Evolutionary conservation across 331 rosid species (phyloP), one percentile per base, ranked within the genome.

Genomic region (Malus hybrid): DNA sequence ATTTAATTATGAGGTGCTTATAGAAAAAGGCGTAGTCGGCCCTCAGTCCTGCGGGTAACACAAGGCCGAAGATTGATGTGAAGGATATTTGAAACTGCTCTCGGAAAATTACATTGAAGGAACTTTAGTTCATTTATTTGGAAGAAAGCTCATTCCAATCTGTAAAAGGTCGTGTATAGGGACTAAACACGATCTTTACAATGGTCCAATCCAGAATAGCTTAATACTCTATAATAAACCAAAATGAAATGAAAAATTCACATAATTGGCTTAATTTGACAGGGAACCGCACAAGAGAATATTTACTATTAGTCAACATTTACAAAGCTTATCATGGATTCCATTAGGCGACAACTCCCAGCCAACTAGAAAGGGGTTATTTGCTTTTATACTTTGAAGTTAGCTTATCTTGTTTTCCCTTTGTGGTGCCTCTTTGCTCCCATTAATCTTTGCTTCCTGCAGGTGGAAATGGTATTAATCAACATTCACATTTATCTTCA

Each of bases 331-430:
- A 57, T 57, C 22, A 20, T 71, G 46, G n/a, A 20, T 33, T 72
- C 16, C 76, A 56, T 22, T 22, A 72, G 54, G 33, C 15, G 24
- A 16, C 14, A 8, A 22, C 76, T 56, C 18, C 54, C 76, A 72
- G 28, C 67, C 76, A 34, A 34, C 55, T 72, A 57, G 76, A 72
- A 57, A 34, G 33, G 28, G 66, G 61, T 31, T 10, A 24, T 24
- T 70, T 78, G 60, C 46, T 71, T 70, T 50, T 50, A 31, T 63
- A 52, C 55, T 48, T 50, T 62, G 76, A 20, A 19, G 59, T 62
- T 32, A 52, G 36, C 65, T 52, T 66, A 66, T 31, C 71, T 19
- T 62, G 66, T 24, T 62, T 62, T 70, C 44, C 54, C 59, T 57
- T 55, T 78, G 39, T 31, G 68, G 32, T 28, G 59, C 29, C 18